Percentiles rank a stretch among this genome's conserved stretches.
Conservation (phyloP, 2,329 filamentous ascomycete genomes). For the Aspergillus pseudoglaucus region DNA sequence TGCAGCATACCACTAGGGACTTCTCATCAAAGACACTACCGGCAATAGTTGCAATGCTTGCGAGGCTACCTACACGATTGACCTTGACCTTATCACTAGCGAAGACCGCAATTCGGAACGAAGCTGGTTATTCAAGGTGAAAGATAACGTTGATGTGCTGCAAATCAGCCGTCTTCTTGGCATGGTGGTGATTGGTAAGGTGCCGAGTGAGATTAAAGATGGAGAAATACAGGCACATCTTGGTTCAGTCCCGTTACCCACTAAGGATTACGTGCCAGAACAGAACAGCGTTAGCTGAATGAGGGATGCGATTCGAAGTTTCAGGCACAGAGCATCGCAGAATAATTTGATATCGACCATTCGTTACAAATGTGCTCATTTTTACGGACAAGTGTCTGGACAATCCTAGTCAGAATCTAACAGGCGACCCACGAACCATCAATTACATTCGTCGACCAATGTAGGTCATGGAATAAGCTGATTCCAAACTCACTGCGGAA, state of each 20-base stretch:
- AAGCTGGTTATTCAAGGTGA: constrained; percentile 7
- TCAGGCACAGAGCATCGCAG: background rate
- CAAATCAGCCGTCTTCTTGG: constrained; percentile 4
- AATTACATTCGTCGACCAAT: background rate
- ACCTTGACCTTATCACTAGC: background rate
- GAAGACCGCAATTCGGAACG: constrained; percentile 5
- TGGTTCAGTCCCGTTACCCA: constrained; percentile 3
- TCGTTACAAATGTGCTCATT: constrained; percentile 1
- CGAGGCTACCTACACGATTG: constrained; percentile 8
- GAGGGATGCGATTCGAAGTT: constrained; percentile 3
- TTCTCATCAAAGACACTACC: constrained; percentile 7
- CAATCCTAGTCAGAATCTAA: background rate
- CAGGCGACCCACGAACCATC: background rate
- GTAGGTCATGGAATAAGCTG: background rate
- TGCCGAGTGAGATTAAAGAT: constrained; percentile 2
- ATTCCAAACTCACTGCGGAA: too few species aligned
- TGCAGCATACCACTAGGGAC: constrained; percentile 12
- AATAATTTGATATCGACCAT: constrained; percentile 2
- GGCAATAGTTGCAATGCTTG: constrained; percentile 5
- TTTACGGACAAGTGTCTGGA: background rate
- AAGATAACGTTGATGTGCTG: constrained; percentile 1
- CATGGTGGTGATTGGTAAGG: constrained; percentile 10
- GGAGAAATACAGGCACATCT: constrained; percentile 1
- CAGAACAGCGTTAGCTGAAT: constrained; percentile 9
- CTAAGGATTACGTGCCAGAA: background rate